These are phyloP conservation scores for Raffaelea deltoideospora DNA, from an alignment of 2,329 filamentous ascomycete species.

Conservation along the genomic window DNA sequence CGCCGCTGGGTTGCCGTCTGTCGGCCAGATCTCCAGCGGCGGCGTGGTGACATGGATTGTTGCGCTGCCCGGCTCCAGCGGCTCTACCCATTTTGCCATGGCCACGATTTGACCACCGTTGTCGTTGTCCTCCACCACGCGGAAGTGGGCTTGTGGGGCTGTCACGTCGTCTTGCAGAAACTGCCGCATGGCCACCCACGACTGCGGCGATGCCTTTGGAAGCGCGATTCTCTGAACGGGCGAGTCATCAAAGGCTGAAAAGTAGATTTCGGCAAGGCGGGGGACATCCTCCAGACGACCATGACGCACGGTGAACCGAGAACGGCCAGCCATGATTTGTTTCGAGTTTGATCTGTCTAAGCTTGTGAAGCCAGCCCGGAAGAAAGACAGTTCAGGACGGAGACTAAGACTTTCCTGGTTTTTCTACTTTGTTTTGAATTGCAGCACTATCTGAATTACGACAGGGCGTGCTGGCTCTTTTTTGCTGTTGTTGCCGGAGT, in stretches of 20 bases:
- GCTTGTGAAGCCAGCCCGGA: too few relatives aligned
- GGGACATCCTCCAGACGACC: conserved; percentile 25
- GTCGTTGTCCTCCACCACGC: conserved; percentile 19
- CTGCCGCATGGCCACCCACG: conserved; percentile 20
- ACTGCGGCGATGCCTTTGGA: conserved; percentile 12
- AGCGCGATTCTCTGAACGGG: conserved; percentile 23
- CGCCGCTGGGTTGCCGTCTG: conserved; percentile 19
- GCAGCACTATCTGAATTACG: too few relatives aligned
- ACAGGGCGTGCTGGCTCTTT: too few relatives aligned
- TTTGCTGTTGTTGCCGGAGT: too few relatives aligned
- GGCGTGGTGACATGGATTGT: conserved; percentile 12
- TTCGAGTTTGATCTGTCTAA: too few relatives aligned
- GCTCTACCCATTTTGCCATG: conserved; percentile 30
- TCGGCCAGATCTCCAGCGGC: conserved; percentile 21
- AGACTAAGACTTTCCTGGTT: too few relatives aligned
- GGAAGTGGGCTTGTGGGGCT: conserved; percentile 21
- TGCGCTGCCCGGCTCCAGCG: conserved; percentile 9
- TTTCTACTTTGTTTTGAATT: too few relatives aligned
- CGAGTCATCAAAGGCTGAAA: conserved; percentile 26
- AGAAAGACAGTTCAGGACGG: too few relatives aligned
- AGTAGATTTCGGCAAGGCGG: conserved; percentile 25
- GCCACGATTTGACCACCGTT: conserved; percentile 20
- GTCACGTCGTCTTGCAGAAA: conserved; percentile 22
- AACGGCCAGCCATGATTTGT: too few relatives aligned
- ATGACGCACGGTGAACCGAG: conserved; percentile 20